Percentiles rank a stretch among this genome's conserved stretches.
These are phyloP conservation scores for Xanthoceras sorbifolium DNA, from an alignment of 345 rosid species.

Conservation along the genomic window DNA sequence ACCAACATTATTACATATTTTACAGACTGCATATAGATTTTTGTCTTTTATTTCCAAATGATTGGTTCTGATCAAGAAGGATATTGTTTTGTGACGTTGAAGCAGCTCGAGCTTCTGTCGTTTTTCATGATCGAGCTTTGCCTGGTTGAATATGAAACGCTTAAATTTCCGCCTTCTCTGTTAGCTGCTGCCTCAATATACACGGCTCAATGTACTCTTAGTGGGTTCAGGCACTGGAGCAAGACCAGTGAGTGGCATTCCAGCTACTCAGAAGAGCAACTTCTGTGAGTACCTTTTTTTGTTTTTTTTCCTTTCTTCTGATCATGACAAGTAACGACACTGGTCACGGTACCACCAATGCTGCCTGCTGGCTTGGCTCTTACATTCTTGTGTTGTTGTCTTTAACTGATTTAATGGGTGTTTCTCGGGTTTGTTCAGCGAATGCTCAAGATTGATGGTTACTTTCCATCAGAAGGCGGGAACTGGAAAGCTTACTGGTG, in stretches of 20 bases:
- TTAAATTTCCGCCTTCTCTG: slow-evolving; percentile 61
- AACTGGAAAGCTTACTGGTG: slow-evolving; percentile 81
- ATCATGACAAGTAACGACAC: not conserved
- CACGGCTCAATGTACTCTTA: slow-evolving; percentile 58
- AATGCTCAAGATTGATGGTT: slow-evolving; percentile 83
- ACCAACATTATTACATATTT: not conserved
- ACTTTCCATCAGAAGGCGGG: slow-evolving; percentile 75
- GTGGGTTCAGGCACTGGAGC: slow-evolving; percentile 51
- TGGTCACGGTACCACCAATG: too few species aligned
- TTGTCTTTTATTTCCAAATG: not conserved
- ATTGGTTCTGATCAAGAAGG: slow-evolving; percentile 15
- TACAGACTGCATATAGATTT: not conserved
- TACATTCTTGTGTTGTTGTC: not conserved
- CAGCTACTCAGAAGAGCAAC: slow-evolving; percentile 53
- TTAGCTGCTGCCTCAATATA: slow-evolving; percentile 68
- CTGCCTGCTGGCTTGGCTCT: not conserved
- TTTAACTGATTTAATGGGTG: not conserved
- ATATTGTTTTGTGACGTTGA: slow-evolving; percentile 11
- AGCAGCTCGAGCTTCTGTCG: slow-evolving; percentile 80
- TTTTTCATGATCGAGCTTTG: slow-evolving; percentile 73
- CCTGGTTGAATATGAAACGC: slow-evolving; percentile 66
- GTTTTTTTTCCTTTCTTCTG: not conserved
- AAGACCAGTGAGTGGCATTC: slow-evolving; percentile 57
- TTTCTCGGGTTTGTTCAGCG: slow-evolving; percentile 40
- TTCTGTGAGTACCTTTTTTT: slow-evolving; percentile 36